phyloP scores from a whole-genome alignment of 1,284 basidiomycete genomes.

The Sporisorium reilianum region DNA sequence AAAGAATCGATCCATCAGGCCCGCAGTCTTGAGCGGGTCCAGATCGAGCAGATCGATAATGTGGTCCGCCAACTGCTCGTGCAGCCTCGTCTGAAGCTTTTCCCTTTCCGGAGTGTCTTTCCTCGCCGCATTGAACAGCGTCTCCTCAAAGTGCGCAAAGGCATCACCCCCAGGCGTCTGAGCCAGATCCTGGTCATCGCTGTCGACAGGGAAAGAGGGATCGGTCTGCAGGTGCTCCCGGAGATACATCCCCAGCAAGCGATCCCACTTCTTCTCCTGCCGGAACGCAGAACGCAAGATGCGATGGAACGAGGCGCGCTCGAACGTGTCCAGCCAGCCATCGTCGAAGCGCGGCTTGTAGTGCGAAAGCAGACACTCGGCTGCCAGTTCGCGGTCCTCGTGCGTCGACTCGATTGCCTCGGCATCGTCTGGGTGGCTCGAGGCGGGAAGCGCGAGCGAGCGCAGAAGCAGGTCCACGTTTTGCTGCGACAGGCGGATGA shows the following conservation, averaged over 20 bases:
- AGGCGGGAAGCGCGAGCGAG: constrained; percentile 82
- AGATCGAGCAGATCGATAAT: constrained; percentile 73
- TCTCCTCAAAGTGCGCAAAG: constrained; percentile 47
- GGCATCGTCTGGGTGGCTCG: constrained; percentile 70
- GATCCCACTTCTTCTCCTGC: constrained; percentile 80
- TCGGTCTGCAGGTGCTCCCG: constrained; percentile 28
- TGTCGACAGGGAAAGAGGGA: not conserved
- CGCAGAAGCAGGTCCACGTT: constrained; percentile 82
- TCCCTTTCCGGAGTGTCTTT: constrained; percentile 15
- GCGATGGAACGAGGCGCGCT: constrained; percentile 86
- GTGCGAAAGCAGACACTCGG: constrained; percentile 91
- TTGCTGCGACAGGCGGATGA: constrained; percentile 79
- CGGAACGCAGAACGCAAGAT: constrained; percentile 85
- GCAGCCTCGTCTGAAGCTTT: constrained; percentile 25
- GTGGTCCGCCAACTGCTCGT: constrained; percentile 40
- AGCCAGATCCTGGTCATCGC: not conserved
- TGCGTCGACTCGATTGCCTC: constrained; percentile 73
- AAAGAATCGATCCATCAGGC: constrained; percentile 78
- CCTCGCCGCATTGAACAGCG: constrained; percentile 38
- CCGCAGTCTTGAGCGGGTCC: constrained; percentile 78
- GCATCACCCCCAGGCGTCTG: constrained; percentile 20
- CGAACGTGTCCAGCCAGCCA: constrained; percentile 78
- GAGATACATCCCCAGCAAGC: constrained; percentile 42
- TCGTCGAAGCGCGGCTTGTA: constrained; percentile 86
- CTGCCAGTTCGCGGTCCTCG: constrained; percentile 93